Conservation (phyloP, 768 basidiomycete species). For the Hygrophorus pudorinus region DNA sequence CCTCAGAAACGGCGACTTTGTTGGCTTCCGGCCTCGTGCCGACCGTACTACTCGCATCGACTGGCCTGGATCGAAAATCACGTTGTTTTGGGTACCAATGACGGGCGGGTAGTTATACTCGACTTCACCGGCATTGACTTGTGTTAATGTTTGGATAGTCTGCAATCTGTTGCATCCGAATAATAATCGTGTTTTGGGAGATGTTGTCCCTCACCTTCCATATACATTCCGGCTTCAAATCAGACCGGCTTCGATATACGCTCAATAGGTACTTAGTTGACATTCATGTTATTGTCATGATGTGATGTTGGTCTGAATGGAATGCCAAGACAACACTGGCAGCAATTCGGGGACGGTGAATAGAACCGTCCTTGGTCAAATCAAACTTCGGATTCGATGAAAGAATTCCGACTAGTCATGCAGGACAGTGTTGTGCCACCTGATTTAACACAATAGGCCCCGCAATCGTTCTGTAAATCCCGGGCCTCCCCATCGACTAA, state of each 20-base stretch:
- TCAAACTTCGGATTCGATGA: too few species aligned
- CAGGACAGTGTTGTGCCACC: not conserved
- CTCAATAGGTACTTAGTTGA: too few species aligned
- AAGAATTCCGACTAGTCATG: not conserved
- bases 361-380: too few species aligned
- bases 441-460: not conserved
- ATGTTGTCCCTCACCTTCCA: too few species aligned
- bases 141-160: not conserved
- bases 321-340: too few species aligned
- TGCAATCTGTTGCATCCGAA: too few species aligned
- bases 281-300: too few species aligned
- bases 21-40: not conserved
- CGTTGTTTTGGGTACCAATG: not conserved
- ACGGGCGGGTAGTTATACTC: not conserved
- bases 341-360: too few species aligned
- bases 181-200: too few species aligned
- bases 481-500: conserved; percentile 14
- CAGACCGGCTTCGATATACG: too few species aligned
- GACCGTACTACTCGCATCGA: not conserved
- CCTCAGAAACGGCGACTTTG: not conserved
- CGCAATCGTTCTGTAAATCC: conserved; percentile 9
- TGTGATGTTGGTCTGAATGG: too few species aligned
- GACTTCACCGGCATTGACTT: not conserved
- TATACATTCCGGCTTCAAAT: too few species aligned
- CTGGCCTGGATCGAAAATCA: not conserved